Evolutionary conservation across 2,329 filamentous ascomycete species (phyloP), one percentile per base, ranked within the genome.

Genomic region (Claviceps arundinis): DNA sequence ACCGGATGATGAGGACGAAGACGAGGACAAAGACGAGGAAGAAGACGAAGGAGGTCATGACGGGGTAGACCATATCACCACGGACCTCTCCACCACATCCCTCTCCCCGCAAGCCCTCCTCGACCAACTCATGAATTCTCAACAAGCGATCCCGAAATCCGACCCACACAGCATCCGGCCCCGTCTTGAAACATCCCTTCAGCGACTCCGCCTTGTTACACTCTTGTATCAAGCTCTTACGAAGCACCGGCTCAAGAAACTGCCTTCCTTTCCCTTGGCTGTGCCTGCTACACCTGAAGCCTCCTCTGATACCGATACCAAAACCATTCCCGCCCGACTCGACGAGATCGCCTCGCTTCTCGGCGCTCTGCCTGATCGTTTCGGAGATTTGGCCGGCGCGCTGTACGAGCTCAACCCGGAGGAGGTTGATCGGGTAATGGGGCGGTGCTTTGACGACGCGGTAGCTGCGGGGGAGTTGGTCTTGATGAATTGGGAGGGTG

Each of bases 401-500:
- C 88, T 94, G 54, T 95, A 94, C 69, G 78, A 84, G 13, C 67
- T 85, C 17, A 77, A 85, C 44, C 72, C 72, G 0, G 66, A 70
- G 1, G 72, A 77, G 26, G 84, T 85, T 45, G 81, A 82, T 58
- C 64, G 66, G 6, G 68, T 69, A 22, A 75, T 88, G 69, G 72
- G 77, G 4, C 70, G 74, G 42, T 83, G 82, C 59, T 80, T 82
- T 54, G 68, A 71, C 1, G 75, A 81, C 49, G 82, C 84, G 0
- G 76, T 77, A 57, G 70, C 67, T 0, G 77, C 75, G 0, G 73
- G 77, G 0, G 74, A 78, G 52, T 62, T 83, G 47, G 66, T 87
- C 13, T 70, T 71, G 48, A 69, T 73, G 54, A 73, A 74, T 19
- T 90, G 86, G 85, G 68, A 76, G 2, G 82, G 76, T 0, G 67